Conservation (phyloP, 805 yeast species). For the Aciculoconidium aculeatum region DNA sequence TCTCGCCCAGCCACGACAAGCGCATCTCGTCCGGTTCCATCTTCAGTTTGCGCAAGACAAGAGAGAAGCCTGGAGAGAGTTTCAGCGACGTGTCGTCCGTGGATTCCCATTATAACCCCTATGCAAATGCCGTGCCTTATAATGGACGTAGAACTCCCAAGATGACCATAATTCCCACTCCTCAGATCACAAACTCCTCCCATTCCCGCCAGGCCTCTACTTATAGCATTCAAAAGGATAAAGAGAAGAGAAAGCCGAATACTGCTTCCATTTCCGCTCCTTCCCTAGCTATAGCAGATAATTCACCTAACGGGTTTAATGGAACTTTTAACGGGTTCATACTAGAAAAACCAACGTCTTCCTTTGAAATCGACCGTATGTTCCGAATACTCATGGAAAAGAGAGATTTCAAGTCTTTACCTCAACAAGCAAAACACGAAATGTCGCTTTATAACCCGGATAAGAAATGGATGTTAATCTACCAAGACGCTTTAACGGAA, state of each 20-base stretch:
- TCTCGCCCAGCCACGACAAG: constrained; percentile 21
- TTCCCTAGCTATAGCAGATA: constrained; percentile 12
- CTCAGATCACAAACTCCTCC: constrained; percentile 25
- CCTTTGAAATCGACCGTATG: constrained; percentile 61
- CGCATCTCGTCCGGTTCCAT: constrained; percentile 31
- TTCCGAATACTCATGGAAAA: constrained; percentile 77
- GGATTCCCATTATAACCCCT: no score
- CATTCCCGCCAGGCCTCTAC: constrained; percentile 38
- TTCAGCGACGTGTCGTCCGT: constrained; percentile 25
- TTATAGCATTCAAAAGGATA: constrained; percentile 32
- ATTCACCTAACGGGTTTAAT: no score
- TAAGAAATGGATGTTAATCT: constrained; percentile 87
- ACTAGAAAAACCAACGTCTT: constrained; percentile 64
- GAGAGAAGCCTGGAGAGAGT: no score
- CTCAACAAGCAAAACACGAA: constrained; percentile 69
- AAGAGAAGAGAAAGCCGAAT: no score
- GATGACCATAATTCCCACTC: constrained; percentile 22
- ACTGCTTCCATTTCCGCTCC: constrained; percentile 12
- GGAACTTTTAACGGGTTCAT: constrained; percentile 20
- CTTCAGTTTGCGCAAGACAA: constrained; percentile 30
- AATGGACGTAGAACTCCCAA: constrained; percentile 9
- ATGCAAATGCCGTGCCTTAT: no score
- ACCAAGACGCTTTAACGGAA: constrained; percentile 81
- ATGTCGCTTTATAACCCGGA: constrained; percentile 69
- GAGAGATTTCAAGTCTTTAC: constrained; percentile 68